Evolutionary conservation across 257 asterid species (phyloP).

Genomic region (Solanum virginianum): DNA sequence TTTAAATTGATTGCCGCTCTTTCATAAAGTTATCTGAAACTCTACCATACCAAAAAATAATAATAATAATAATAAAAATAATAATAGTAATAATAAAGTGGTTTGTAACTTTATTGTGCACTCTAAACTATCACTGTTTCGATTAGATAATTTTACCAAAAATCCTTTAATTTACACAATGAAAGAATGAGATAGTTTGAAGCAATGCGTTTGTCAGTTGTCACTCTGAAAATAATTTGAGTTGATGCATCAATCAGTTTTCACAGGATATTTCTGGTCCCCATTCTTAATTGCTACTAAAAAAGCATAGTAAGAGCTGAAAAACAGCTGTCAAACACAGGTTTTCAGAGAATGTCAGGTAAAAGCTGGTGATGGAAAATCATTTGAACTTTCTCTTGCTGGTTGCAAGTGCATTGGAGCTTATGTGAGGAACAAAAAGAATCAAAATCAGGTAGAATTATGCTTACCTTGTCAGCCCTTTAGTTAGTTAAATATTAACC

Average conservation of each 20-base stretch:
- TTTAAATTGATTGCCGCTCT: not conserved
- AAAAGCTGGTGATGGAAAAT: slow-evolving; percentile 37
- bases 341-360: slow-evolving; percentile 63
- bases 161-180: not conserved
- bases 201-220: not conserved
- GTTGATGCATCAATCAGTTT: not conserved
- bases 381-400: slow-evolving; percentile 63
- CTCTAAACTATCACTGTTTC: not conserved
- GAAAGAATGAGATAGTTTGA: not conserved
- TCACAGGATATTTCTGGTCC: not conserved
- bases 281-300: not conserved
- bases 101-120: not conserved
- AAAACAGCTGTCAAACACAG: slow-evolving; percentile 21
- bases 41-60: not conserved
- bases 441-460: slow-evolving; percentile 71
- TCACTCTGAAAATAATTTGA: not conserved
- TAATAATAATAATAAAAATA: too few species aligned
- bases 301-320: not conserved
- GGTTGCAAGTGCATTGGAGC: slow-evolving; percentile 94
- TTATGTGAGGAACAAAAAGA: slow-evolving; percentile 75
- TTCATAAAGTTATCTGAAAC: not conserved
- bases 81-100: not conserved
- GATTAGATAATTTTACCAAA: not conserved
- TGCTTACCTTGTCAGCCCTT: not conserved
- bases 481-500: not conserved